These are phyloP conservation scores for Wickerhamiella azyma DNA, from an alignment of 805 yeast species.

Conservation along the genomic window DNA sequence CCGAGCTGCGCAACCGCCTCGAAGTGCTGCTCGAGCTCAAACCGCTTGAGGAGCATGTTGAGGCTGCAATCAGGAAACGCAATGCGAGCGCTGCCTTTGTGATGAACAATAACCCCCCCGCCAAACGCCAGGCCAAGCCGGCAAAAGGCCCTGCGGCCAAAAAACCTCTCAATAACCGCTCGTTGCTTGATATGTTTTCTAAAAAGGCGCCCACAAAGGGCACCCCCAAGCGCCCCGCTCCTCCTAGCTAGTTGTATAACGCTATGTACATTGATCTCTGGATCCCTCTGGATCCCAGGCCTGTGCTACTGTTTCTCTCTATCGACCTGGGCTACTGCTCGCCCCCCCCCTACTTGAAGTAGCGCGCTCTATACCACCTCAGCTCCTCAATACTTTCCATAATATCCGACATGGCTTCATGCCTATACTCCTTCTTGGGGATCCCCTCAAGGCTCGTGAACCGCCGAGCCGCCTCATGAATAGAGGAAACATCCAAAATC, in stretches of 20 bases:
- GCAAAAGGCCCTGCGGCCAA: conserved; percentile 8
- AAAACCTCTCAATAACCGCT: conserved; percentile 18
- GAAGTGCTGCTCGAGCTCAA: conserved; percentile 16
- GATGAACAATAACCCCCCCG: neutral
- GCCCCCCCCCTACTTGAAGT: neutral
- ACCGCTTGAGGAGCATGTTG: conserved; percentile 15
- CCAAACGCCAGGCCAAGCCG: conserved; percentile 4
- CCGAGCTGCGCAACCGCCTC: conserved; percentile 14
- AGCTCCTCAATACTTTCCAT: conserved; percentile 77
- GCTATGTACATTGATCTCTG: too few species aligned
- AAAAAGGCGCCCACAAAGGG: conserved; percentile 11
- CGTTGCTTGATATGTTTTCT: conserved; percentile 25
- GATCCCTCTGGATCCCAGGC: too few species aligned
- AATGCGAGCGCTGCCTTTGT: conserved; percentile 7
- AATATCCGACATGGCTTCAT: conserved; percentile 83
- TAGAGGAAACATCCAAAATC: conserved; percentile 72
- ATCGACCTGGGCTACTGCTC: too few species aligned
- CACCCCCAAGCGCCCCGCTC: neutral
- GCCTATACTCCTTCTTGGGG: conserved; percentile 56
- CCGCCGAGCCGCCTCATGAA: conserved; percentile 44
- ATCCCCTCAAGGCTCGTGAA: neutral
- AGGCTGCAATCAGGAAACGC: conserved; percentile 7
- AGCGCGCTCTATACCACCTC: conserved; percentile 59
- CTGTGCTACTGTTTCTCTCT: too few species aligned
- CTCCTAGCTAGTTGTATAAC: neutral